Base-by-base conservation (phyloP, 2,329 filamentous ascomycete species). In the Atkinsonella hypoxylon region DNA sequence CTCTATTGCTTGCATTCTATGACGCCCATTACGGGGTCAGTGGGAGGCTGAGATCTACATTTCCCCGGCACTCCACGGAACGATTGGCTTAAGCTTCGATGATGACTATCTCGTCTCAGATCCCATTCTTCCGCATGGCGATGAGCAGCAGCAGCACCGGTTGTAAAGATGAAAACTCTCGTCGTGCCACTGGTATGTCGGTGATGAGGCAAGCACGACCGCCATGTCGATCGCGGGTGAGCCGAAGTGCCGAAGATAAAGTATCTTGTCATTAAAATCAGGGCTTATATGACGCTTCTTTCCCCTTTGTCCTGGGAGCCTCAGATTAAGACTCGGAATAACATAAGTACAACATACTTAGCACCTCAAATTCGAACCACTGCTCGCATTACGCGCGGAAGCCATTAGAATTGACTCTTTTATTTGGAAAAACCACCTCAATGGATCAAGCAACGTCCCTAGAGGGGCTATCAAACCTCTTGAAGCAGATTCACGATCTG, bases 101-200 rank as follows among this genome's bases (percentile, higher is more conserved):
- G 45, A 40, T 17, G 18, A 47, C 17, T 13, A 15, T 17, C 36
- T 20, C 22, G 46, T 48, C 30, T 48, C 52, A 55, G 53, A 54
- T 53, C 51, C 50, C 57, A 58, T 56, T 58, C 55, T 58, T 58
- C 50, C 31, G 36, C 22, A 56, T 55, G 54, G 54, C 54, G 22
- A 56, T 46, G 49, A 31, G 45, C 40, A 49, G 46, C 40, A 49
- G 46, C 48, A 30, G 39, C 39, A 48, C 12, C 46, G 47, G 41
- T 42, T 48, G 32, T 47, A 39, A 48, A 32, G 34, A 42, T 7
- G 47, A 41, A 17, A 46, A 42, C 18, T 45, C 36, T 47, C 46
- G 42, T 50, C 43, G 8, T 31, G 49, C 48, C 47, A 56, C 58
- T 60, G 57, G 58, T 50, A 60, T 60, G 58, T 52, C 53, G 45